These are phyloP conservation scores for Chaetomidium leptoderma DNA, from an alignment of 495 filamentous ascomycete species.

Conservation along the genomic window DNA sequence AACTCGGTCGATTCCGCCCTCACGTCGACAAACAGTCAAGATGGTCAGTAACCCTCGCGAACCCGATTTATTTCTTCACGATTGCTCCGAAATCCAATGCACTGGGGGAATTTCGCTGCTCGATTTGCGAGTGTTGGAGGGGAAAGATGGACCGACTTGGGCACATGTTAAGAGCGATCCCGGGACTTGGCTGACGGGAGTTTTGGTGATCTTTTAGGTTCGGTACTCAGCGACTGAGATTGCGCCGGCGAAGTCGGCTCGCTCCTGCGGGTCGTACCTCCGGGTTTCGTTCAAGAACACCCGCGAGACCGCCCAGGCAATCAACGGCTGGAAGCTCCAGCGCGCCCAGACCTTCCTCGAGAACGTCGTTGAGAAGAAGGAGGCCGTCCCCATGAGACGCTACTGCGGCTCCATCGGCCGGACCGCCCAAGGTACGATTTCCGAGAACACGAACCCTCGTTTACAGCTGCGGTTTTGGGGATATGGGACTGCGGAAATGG, in stretches of 20 bases:
- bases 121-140: slow-evolving; percentile 5
- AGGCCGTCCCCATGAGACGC: slow-evolving; percentile 94
- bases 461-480: neutral
- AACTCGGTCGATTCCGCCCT: slow-evolving; percentile 34
- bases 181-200: slow-evolving; percentile 36
- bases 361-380: slow-evolving; percentile 91
- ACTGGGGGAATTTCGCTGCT: slow-evolving; percentile 13
- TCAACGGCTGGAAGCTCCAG: slow-evolving; percentile 98
- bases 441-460: slow-evolving; percentile 13
- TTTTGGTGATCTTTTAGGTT: slow-evolving; percentile 57
- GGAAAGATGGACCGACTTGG: slow-evolving; percentile 8
- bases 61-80: slow-evolving; percentile 4
- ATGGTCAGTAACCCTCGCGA: slow-evolving; percentile 34
- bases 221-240: slow-evolving; percentile 95
- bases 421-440: slow-evolving; percentile 88
- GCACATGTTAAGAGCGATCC: neutral
- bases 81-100: slow-evolving; percentile 7
- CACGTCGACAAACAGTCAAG: slow-evolving; percentile 38
- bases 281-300: slow-evolving; percentile 99
- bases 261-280: slow-evolving; percentile 95
- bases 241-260: slow-evolving; percentile 85
- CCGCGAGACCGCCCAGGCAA: slow-evolving; percentile 96
- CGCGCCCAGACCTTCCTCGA: slow-evolving; percentile 92
- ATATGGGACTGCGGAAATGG: neutral
- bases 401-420: slow-evolving; percentile 93